A percentile compares a stretch with the other conserved stretches of the same genome.
Conservation (phyloP, 805 yeast genomes). For the Kodamaea fukazawae region DNA sequence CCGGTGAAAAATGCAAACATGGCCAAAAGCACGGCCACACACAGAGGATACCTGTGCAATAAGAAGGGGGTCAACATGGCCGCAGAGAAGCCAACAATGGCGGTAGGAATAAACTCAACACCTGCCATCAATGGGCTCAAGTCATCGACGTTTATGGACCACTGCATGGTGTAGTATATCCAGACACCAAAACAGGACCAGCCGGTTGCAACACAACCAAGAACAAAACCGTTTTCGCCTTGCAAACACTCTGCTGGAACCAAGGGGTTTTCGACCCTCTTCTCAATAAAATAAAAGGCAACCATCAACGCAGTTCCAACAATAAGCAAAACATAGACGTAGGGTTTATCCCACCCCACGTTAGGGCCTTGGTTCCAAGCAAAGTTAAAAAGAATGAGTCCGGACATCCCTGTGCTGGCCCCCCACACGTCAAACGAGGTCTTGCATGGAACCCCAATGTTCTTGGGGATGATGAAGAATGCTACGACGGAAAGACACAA, state of each 20-base stretch:
- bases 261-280: slow-evolving; percentile 14
- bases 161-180: slow-evolving; percentile 16
- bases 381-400: slow-evolving; percentile 18
- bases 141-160: slow-evolving; percentile 14
- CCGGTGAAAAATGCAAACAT: slow-evolving; percentile 14
- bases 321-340: slow-evolving; percentile 19
- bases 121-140: slow-evolving; percentile 14
- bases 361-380: slow-evolving; percentile 22
- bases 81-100: slow-evolving; percentile 14
- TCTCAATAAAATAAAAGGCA: slow-evolving; percentile 11
- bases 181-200: slow-evolving; percentile 21
- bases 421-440: slow-evolving; percentile 29
- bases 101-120: slow-evolving; percentile 19
- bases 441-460: slow-evolving; percentile 18
- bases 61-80: slow-evolving; percentile 11
- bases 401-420: slow-evolving; percentile 14
- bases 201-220: slow-evolving; percentile 19
- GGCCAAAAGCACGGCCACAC: slow-evolving; percentile 14
- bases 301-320: slow-evolving; percentile 14
- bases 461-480: slow-evolving; percentile 25
- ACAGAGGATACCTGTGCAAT: slow-evolving; percentile 11
- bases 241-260: slow-evolving; percentile 12
- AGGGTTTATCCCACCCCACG: slow-evolving; percentile 19
- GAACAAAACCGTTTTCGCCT: slow-evolving; percentile 18
- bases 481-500: slow-evolving; percentile 16